Conservation (phyloP, 805 yeast species). For the Hanseniaspora valbyensis region DNA sequence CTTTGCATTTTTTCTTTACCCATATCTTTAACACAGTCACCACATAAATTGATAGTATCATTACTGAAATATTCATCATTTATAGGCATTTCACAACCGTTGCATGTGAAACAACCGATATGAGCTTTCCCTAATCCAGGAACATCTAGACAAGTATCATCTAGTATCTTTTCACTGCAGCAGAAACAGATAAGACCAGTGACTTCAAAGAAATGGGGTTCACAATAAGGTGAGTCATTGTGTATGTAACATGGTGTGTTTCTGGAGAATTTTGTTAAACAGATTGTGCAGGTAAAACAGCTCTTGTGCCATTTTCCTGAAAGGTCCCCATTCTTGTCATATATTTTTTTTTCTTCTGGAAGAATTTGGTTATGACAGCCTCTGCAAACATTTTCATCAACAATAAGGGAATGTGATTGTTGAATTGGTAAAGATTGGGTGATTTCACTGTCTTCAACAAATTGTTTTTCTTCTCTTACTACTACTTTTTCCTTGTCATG, state of each 20-base stretch:
- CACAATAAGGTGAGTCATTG: constrained; percentile 73
- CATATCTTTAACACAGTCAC: constrained; percentile 1
- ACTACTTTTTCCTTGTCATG: too few relatives aligned
- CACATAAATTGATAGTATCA: constrained; percentile 9
- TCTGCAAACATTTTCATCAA: constrained; percentile 73
- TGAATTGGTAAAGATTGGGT: too few relatives aligned
- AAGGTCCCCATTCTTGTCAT: constrained; percentile 51
- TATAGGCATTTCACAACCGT: not conserved
- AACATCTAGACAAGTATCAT: constrained; percentile 12
- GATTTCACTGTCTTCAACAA: too few relatives aligned
- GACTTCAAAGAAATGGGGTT: constrained; percentile 38
- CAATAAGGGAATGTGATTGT: not conserved
- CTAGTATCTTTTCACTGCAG: constrained; percentile 7
- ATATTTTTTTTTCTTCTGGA: constrained; percentile 48
- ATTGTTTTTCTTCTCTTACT: too few relatives aligned
- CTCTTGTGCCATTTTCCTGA: constrained; percentile 90
- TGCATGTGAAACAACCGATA: constrained; percentile 13
- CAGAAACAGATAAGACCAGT: constrained; percentile 11
- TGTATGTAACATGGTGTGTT: constrained; percentile 62
- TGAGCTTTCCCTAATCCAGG: constrained; percentile 8
- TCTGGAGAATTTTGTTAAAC: constrained; percentile 48
- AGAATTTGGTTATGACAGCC: constrained; percentile 47
- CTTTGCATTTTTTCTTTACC: constrained; percentile 6
- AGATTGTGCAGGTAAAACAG: constrained; percentile 68
- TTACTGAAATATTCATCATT: constrained; percentile 13